Conservation (phyloP, 768 basidiomycete species). For the Hericium alpestre region DNA sequence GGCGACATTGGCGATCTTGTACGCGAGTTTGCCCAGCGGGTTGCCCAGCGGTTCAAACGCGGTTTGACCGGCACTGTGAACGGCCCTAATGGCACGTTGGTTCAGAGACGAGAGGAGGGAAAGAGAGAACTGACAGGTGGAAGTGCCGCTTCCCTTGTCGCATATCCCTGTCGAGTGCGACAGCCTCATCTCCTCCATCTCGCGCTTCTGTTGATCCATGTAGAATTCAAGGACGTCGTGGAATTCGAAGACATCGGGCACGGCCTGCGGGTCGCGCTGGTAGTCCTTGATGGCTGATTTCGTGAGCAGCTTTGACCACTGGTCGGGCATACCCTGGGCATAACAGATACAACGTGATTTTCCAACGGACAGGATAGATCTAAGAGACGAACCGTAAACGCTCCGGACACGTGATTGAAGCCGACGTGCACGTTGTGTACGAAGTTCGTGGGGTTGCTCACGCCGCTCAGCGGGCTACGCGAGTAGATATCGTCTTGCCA, state of each 20-base stretch:
- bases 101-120: slow-evolving; percentile 18
- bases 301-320: slow-evolving; percentile 95
- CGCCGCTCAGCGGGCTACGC: slow-evolving; percentile 85
- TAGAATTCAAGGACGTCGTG: slow-evolving; percentile 45
- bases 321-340: slow-evolving; percentile 82
- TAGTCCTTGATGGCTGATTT: slow-evolving; percentile 99
- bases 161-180: slow-evolving; percentile 14
- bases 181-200: slow-evolving; percentile 56
- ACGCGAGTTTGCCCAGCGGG: too few relatives aligned
- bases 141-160: slow-evolving; percentile 11
- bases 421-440: slow-evolving; percentile 98
- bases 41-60: too few relatives aligned
- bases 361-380: neutral
- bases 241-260: slow-evolving; percentile 83
- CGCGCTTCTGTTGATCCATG: slow-evolving; percentile 95
- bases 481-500: slow-evolving; percentile 98
- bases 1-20: too few relatives aligned
- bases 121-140: slow-evolving; percentile 8
- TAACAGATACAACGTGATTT: neutral
- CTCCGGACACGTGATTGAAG: slow-evolving; percentile 87
- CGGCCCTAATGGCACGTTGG: neutral
- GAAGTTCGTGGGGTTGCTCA: slow-evolving; percentile 92
- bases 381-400: slow-evolving; percentile 70
- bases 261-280: slow-evolving; percentile 92
- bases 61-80: too few relatives aligned